Conservation (phyloP, 306 rosid species). For the Quercus ilex region DNA sequence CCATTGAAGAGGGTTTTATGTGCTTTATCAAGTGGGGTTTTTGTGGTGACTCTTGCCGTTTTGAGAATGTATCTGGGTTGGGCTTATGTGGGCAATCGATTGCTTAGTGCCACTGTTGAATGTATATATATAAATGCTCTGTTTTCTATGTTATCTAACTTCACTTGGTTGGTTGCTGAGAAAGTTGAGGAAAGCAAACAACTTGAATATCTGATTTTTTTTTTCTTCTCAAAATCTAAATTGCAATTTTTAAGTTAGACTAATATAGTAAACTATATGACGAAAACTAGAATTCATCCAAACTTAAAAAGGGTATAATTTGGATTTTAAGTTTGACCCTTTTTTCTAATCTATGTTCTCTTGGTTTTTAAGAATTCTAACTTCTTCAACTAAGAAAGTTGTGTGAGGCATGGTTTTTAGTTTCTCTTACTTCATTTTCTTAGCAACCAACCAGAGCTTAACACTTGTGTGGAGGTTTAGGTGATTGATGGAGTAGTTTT, state of each 20-base stretch:
- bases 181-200: not conserved
- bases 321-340: no score
- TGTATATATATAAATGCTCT: constrained; percentile 55
- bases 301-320: no score
- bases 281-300: no score
- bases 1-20: constrained; percentile 50
- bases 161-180: not conserved
- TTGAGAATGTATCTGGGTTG: constrained; percentile 93
- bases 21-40: constrained; percentile 68
- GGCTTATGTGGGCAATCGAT: constrained; percentile 92
- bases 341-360: no score
- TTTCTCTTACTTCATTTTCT: not conserved
- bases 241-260: no score
- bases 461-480: not conserved
- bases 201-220: not conserved
- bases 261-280: no score
- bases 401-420: not conserved
- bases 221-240: not conserved
- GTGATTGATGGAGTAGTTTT: not conserved
- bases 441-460: not conserved
- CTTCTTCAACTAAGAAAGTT: no score
- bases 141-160: not conserved
- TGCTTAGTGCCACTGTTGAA: constrained; percentile 96
- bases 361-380: no score
- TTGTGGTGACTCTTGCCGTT: constrained; percentile 68